Evolutionary conservation across 495 filamentous ascomycete genomes (phyloP), one percentile per base, ranked within the genome.

Genomic region (Eremomyces bilateralis): DNA sequence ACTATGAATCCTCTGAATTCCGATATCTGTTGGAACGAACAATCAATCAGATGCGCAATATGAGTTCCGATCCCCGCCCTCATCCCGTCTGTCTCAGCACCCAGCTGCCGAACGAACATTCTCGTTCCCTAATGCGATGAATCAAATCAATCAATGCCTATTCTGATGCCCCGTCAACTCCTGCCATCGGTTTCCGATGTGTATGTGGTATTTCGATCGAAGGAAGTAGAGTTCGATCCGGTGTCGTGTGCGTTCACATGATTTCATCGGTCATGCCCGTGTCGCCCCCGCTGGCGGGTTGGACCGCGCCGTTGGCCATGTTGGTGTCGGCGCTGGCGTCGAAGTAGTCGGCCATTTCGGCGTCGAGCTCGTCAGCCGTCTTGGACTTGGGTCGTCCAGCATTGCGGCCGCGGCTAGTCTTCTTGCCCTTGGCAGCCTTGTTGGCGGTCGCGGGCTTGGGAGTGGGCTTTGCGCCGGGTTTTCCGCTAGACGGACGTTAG

Each of bases 311-410:
- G 17, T 44, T 45, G 21, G 46, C 46, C 27, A 61, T 59, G 28
- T 60, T 61, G 38, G 46, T 48, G 11, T 18, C 35, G 11, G 19
- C 44, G 33, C 57, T 47, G 5, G 47, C 53, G 16, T 60, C 51
- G 45, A 85, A 91, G 58, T 92, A 93, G 45, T 94, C 84, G 4
- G 67, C 66, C 84, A 94, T 92, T 46, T 94, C 84, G 4, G 77
- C 79, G 51, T 94, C 84, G 8, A 94, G 64, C 58, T 94, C 81
- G 51, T 91, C 83, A 2, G 71, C 68, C 8, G 80, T 83, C 71
- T 91, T 92, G 36, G 65, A 64, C 71, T 90, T 91, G n/a, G 63
- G 54, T 34, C 79, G 78, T 36, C 50, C 52, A 40, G 61, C 52
- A 43, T 57, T 68, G 36, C 68, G 66, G 24, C 53, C 59, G 29